phyloP scores from a whole-genome alignment of 75 land plant genomes.

The Picea glauca region DNA sequence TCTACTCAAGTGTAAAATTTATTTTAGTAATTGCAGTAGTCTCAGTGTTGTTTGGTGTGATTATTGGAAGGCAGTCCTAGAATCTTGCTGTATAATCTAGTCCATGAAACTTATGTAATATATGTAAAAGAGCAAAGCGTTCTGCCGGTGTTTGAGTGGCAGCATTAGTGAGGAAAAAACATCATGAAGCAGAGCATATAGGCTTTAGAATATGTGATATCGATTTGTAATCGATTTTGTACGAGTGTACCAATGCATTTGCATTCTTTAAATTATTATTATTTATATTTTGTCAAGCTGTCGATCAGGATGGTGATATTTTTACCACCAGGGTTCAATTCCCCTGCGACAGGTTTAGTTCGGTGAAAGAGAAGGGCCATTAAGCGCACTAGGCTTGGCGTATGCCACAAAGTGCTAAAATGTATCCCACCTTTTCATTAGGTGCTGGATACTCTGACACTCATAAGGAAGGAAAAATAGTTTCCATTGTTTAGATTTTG shows the following conservation, averaged over 20 bases:
- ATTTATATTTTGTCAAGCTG: too few relatives aligned
- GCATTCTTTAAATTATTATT: not conserved
- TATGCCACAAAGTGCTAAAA: too few relatives aligned
- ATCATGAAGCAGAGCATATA: not conserved
- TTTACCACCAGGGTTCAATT: too few relatives aligned
- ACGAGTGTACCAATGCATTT: not conserved
- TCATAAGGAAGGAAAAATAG: too few relatives aligned
- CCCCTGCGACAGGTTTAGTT: too few relatives aligned
- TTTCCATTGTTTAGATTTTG: too few relatives aligned
- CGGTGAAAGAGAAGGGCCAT: too few relatives aligned
- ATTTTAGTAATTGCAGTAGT: not conserved
- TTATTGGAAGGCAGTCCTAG: constrained; percentile 8
- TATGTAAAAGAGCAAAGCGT: not conserved
- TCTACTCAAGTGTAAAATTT: not conserved
- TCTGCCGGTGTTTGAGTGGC: not conserved
- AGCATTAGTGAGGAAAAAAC: not conserved
- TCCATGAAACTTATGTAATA: not conserved
- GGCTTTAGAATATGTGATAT: not conserved
- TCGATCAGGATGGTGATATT: too few relatives aligned
- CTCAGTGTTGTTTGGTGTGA: constrained; percentile 10
- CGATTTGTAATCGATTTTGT: not conserved
- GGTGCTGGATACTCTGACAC: too few relatives aligned
- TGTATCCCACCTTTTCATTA: too few relatives aligned
- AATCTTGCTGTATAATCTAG: not conserved
- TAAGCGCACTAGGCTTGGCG: too few relatives aligned